Evolutionary conservation across 441 rosid species (phyloP), one percentile per base, ranked within the genome.

Genomic region (Mallotus repandus): DNA sequence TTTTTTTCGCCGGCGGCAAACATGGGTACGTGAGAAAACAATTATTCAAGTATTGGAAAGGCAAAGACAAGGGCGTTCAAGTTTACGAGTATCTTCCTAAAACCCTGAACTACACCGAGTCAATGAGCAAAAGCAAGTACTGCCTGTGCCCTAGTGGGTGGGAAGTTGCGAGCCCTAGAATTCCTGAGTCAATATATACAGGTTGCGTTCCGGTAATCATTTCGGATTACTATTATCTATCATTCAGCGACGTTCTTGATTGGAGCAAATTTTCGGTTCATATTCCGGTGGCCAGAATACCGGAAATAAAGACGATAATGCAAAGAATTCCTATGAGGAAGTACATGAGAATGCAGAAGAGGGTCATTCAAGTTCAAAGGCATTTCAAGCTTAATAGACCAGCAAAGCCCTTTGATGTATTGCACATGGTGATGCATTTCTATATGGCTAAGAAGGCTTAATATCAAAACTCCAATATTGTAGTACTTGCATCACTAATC

Each of bases 61-160:
- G 41, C 10, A 82, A 82, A 70, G 93, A 87, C 65, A 75, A 70
- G 0, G 86, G 87, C 2, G 60, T 91, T 7, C 82, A 38, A 0
- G 97, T 94, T 22, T 79, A 83, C 54, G 83, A 76, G 13, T 76
- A 89, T 73, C 89, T 94, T 52, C 91, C 93, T 19, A 74, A 84
- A 74, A 63, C 76, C 70, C 81, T 81, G 65, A 86, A 90, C 76
- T 90, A 94, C 84, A 81, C 82, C 0, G 63, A 80, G 15, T 75
- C 90, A 74, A 89, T 94, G 91, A 78, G 88, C 32, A 74, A 52
- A 54, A 81, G 86, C 73, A 88, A 81, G 84, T 89, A 81, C 74
- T 91, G 97, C 74, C 62, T 91, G n/a, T 91, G 98, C 81, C 97
- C 98, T 0, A 91, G 97, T 50, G 94, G 98, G 32, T 89, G 80